Evolutionary conservation across 805 yeast species (phyloP).

Genomic region (Kuraishia molischiana): DNA sequence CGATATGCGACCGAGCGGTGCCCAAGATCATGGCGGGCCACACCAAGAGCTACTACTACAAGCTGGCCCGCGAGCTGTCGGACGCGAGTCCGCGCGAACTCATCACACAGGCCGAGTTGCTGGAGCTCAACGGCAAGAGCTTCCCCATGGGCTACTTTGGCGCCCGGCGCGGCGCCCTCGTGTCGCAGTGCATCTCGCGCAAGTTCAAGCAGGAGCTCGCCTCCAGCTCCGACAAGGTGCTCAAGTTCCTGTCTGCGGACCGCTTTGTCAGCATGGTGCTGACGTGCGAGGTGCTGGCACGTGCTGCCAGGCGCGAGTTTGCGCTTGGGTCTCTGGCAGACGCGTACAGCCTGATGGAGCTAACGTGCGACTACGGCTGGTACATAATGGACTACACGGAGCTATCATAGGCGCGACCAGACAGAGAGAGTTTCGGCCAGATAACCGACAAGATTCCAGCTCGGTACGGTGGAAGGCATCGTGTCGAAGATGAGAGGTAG

Average conservation of each 20-base stretch:
- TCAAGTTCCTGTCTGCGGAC: constrained; percentile 51
- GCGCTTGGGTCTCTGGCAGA: constrained; percentile 21
- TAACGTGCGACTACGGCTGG: constrained; percentile 29
- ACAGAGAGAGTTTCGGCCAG: background rate
- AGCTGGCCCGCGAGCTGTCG: constrained; percentile 32
- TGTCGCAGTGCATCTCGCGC: constrained; percentile 33
- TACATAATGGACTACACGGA: constrained; percentile 19
- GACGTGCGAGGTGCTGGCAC: constrained; percentile 51
- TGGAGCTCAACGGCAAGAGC: constrained; percentile 31
- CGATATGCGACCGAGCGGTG: constrained; percentile 11
- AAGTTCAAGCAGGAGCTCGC: constrained; percentile 16
- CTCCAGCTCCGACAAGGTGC: constrained; percentile 27
- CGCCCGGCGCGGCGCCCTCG: constrained; percentile 39
- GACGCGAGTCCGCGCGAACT: constrained; percentile 28
- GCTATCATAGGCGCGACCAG: background rate
- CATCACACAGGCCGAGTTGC: constrained; percentile 36
- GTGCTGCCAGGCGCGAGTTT: constrained; percentile 39
- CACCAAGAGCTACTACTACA: constrained; percentile 37
- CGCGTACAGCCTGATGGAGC: constrained; percentile 36
- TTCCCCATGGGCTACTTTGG: constrained; percentile 58
- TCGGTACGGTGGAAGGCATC: too few relatives aligned
- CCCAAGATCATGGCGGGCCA: constrained; percentile 33
- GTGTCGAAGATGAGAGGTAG: background rate
- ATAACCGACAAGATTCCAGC: background rate
- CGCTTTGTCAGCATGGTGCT: constrained; percentile 49